These are phyloP conservation scores for Allium fistulosum DNA, from an alignment of 106 monocot species.

Conservation along the genomic window DNA sequence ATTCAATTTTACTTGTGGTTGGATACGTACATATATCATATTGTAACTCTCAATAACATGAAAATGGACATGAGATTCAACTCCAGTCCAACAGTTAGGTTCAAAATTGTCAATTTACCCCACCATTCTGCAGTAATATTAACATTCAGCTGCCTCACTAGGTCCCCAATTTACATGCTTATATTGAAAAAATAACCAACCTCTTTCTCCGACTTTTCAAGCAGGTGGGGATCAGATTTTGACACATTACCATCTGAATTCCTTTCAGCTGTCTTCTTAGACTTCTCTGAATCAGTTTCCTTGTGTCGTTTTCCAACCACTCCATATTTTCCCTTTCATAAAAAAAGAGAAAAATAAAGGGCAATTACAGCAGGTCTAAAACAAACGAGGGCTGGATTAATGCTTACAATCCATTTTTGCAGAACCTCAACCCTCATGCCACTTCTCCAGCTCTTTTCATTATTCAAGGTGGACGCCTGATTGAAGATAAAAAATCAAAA, in stretches of 20 bases:
- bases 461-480: conserved; percentile 62
- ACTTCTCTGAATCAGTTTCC: conserved; percentile 15
- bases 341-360: not conserved
- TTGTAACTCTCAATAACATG: not conserved
- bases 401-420: conserved; percentile 37
- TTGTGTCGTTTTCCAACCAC: conserved; percentile 14
- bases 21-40: not conserved
- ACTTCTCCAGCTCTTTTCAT: conserved; percentile 80
- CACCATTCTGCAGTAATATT: not conserved
- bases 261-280: conserved; percentile 2
- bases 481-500: not conserved
- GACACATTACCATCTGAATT: conserved; percentile 4
- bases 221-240: conserved; percentile 17
- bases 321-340: conserved; percentile 32
- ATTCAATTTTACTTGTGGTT: not conserved
- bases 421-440: conserved; percentile 70
- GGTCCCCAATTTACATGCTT: conserved; percentile 1
- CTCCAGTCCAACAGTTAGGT: not conserved
- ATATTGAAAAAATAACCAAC: conserved; percentile 14
- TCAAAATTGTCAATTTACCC: not conserved
- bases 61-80: too few relatives aligned
- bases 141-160: not conserved
- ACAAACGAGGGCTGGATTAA: not conserved
- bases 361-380: not conserved
- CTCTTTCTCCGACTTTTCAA: conserved; percentile 16